Evolutionary conservation across 2,329 filamentous ascomycete species (phyloP).

Genomic region (Colletotrichum siamense): DNA sequence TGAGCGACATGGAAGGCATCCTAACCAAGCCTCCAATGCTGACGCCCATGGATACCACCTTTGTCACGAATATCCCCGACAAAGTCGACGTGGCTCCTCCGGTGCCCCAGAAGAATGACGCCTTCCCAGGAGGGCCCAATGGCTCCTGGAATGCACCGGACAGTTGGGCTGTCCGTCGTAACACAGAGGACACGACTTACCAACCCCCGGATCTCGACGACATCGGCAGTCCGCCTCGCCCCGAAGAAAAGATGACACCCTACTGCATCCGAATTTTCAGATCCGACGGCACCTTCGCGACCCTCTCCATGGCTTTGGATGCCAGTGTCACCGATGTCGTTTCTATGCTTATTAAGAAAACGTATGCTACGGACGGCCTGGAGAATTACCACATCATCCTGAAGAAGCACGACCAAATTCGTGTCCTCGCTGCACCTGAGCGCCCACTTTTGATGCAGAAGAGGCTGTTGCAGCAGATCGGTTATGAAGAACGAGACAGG

Average conservation of each 20-base stretch:
- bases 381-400: slow-evolving; percentile 97
- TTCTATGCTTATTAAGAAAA: slow-evolving; percentile 91
- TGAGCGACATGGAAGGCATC: slow-evolving; percentile 92
- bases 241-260: slow-evolving; percentile 75
- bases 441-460: slow-evolving; percentile 92
- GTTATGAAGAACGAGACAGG: slow-evolving; percentile 84
- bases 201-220: slow-evolving; percentile 70
- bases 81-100: slow-evolving; percentile 41
- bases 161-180: slow-evolving; percentile 90
- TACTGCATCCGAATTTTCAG: slow-evolving; percentile 97
- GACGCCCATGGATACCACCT: slow-evolving; percentile 70
- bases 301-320: slow-evolving; percentile 82
- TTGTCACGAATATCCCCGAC: slow-evolving; percentile 48
- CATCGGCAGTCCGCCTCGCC: slow-evolving; percentile 66
- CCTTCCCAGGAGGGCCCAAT: slow-evolving; percentile 37
- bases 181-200: slow-evolving; percentile 67
- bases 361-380: slow-evolving; percentile 85
- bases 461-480: slow-evolving; percentile 85
- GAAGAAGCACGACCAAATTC: slow-evolving; percentile 87
- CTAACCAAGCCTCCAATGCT: slow-evolving; percentile 73
- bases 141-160: slow-evolving; percentile 92
- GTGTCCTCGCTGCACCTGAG: slow-evolving; percentile 80
- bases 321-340: slow-evolving; percentile 88
- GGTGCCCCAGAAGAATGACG: slow-evolving; percentile 14
- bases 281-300: slow-evolving; percentile 92